phyloP scores from a whole-genome alignment of 2,329 filamentous ascomycete species.

The Pseudogymnoascus pannorum region DNA sequence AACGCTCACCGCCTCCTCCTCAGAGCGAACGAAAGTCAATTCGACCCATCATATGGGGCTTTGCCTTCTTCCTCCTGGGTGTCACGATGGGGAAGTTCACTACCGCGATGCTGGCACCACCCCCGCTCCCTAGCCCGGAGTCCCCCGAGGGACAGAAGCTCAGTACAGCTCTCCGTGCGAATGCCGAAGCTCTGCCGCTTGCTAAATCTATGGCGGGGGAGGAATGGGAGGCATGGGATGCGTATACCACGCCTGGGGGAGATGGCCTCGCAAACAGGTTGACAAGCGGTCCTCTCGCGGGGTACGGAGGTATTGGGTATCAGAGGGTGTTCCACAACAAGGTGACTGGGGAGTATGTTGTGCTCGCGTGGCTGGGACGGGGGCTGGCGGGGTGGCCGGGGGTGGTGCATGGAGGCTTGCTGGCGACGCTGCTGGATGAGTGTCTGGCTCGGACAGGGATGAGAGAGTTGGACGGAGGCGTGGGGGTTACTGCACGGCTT shows the following conservation, averaged over 20 bases:
- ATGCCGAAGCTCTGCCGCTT: slow-evolving; percentile 40
- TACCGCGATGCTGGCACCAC: slow-evolving; percentile 37
- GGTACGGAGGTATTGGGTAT: slow-evolving; percentile 37
- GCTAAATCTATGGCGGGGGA: slow-evolving; percentile 39
- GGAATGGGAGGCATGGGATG: slow-evolving; percentile 35
- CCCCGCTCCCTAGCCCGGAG: slow-evolving; percentile 33
- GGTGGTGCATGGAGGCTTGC: slow-evolving; percentile 62
- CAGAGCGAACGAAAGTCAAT: slow-evolving; percentile 22
- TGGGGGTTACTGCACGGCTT: slow-evolving; percentile 50
- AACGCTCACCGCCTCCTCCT: slow-evolving; percentile 11
- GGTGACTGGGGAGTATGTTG: slow-evolving; percentile 48
- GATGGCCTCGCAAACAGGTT: slow-evolving; percentile 27
- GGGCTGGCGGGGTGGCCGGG: slow-evolving; percentile 62
- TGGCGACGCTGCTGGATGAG: slow-evolving; percentile 64
- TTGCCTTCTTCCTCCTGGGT: slow-evolving; percentile 37
- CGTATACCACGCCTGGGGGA: slow-evolving; percentile 29
- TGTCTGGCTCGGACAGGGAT: slow-evolving; percentile 57
- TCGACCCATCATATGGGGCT: slow-evolving; percentile 26
- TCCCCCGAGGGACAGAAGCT: slow-evolving; percentile 36
- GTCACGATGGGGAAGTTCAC: slow-evolving; percentile 32
- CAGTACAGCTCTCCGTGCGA: slow-evolving; percentile 34
- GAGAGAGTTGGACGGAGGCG: slow-evolving; percentile 38
- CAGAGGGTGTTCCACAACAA: slow-evolving; percentile 60
- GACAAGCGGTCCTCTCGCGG: slow-evolving; percentile 37
- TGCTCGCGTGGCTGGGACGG: slow-evolving; percentile 62